Evolutionary conservation across 208 protist species (phyloP).

Genomic region (Spongospora subterranea): DNA sequence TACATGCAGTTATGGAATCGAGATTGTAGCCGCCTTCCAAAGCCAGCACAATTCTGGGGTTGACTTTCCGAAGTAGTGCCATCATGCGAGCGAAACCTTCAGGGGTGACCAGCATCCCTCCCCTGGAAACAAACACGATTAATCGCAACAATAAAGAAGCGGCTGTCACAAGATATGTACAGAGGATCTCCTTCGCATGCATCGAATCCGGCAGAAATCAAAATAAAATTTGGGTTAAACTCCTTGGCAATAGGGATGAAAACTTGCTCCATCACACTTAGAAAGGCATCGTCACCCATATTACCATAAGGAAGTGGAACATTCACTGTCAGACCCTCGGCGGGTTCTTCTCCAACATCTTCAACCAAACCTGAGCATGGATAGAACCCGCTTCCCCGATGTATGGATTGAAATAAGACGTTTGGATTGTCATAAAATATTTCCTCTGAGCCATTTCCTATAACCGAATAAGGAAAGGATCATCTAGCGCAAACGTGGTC

Average conservation of each 20-base stretch:
- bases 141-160: not conserved
- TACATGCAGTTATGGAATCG: not conserved
- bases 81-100: slow-evolving; percentile 14
- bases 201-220: slow-evolving; percentile 93
- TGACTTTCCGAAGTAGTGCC: not conserved
- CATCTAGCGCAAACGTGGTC: slow-evolving; percentile 73
- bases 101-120: slow-evolving; percentile 70
- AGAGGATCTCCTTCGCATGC: slow-evolving; percentile 88
- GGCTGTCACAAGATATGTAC: not conserved
- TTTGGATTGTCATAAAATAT: slow-evolving; percentile 65
- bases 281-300: slow-evolving; percentile 90
- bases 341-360: slow-evolving; percentile 71
- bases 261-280: slow-evolving; percentile 86
- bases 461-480: not conserved
- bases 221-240: slow-evolving; percentile 87
- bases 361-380: slow-evolving; percentile 81
- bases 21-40: slow-evolving; percentile 57
- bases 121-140: slow-evolving; percentile 60
- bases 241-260: slow-evolving; percentile 84
- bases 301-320: slow-evolving; percentile 84
- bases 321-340: slow-evolving; percentile 89
- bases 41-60: slow-evolving; percentile 18
- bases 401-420: slow-evolving; percentile 61
- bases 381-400: slow-evolving; percentile 79
- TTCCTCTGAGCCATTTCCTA: slow-evolving; percentile 57